These are phyloP conservation scores for Lactifluus volemus DNA, from an alignment of 768 basidiomycete genomes.

Conservation along the genomic window DNA sequence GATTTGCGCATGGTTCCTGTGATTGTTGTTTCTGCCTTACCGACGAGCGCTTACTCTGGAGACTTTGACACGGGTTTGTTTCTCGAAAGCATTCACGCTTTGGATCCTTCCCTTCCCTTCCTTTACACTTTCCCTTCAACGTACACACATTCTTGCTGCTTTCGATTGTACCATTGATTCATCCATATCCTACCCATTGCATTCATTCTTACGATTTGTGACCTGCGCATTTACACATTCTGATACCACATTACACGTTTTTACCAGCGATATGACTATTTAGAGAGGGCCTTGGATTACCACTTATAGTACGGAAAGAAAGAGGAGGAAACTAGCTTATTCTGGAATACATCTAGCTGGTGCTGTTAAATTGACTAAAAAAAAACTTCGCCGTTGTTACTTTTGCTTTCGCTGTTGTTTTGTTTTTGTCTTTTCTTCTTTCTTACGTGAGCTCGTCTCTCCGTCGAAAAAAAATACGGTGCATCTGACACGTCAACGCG, in stretches of 20 bases:
- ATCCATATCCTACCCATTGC: conserved; percentile 9
- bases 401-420: conserved; percentile 1
- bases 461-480: neutral
- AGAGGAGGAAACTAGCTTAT: conserved; percentile 5
- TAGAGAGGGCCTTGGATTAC: conserved; percentile 16
- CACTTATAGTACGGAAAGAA: conserved; percentile 9
- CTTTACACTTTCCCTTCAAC: neutral
- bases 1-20: neutral
- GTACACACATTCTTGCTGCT: conserved; percentile 1
- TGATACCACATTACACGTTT: conserved; percentile 19
- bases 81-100: neutral
- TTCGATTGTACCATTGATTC: conserved; percentile 6
- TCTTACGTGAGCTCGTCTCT: conserved; percentile 11
- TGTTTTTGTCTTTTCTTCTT: neutral
- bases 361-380: neutral
- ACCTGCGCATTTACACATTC: conserved; percentile 17
- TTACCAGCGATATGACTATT: conserved; percentile 11
- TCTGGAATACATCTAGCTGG: conserved; percentile 3
- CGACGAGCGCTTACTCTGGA: neutral
- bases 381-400: neutral
- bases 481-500: conserved; percentile 6
- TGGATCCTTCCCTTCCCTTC: neutral
- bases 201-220: conserved; percentile 12
- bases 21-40: neutral
- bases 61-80: neutral